A percentile compares a stretch with the other conserved stretches of the same genome.
phyloP scores from a whole-genome alignment of 805 yeast species.

The Yarrowia deformans region DNA sequence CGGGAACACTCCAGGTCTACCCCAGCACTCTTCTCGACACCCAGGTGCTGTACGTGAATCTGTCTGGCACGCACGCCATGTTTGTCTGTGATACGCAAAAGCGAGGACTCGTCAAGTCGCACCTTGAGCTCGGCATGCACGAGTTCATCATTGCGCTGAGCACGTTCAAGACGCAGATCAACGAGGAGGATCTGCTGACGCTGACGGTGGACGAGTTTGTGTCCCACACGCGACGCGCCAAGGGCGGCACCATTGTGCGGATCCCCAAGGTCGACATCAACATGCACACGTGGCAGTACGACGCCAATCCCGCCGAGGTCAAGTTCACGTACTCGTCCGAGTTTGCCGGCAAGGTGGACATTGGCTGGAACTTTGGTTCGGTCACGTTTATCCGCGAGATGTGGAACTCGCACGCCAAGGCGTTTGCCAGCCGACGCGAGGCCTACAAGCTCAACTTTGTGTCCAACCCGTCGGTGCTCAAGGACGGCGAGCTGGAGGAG shows the following conservation, averaged over 20 bases:
- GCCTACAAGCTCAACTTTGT: slow-evolving; percentile 50
- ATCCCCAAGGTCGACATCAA: slow-evolving; percentile 77
- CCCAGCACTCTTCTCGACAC: slow-evolving; percentile 84
- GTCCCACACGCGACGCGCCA: slow-evolving; percentile 59
- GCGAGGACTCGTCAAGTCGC: slow-evolving; percentile 57
- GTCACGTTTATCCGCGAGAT: slow-evolving; percentile 88
- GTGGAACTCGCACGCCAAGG: slow-evolving; percentile 85
- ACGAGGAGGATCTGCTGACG: slow-evolving; percentile 58
- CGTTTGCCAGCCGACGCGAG: slow-evolving; percentile 68
- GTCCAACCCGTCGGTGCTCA: slow-evolving; percentile 49
- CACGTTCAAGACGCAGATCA: slow-evolving; percentile 58
- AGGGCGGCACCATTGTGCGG: slow-evolving; percentile 80
- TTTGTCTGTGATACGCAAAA: slow-evolving; percentile 46
- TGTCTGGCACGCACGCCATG: slow-evolving; percentile 46
- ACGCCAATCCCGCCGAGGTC: slow-evolving; percentile 57
- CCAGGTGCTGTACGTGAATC: slow-evolving; percentile 65
- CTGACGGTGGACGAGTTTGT: slow-evolving; percentile 65
- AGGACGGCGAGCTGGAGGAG: slow-evolving; percentile 49
- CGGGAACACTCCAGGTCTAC: slow-evolving; percentile 66
- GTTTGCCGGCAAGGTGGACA: slow-evolving; percentile 89
- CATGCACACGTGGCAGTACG: slow-evolving; percentile 77
- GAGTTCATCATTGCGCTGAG: slow-evolving; percentile 75
- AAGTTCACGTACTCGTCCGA: slow-evolving; percentile 73
- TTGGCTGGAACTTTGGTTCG: slow-evolving; percentile 93
- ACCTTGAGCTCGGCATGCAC: slow-evolving; percentile 65